Percentiles rank a stretch among this genome's conserved stretches.
Evolutionary conservation across 2,329 filamentous ascomycete genomes (phyloP).

Genomic region (Ophiosphaerella narmari): DNA sequence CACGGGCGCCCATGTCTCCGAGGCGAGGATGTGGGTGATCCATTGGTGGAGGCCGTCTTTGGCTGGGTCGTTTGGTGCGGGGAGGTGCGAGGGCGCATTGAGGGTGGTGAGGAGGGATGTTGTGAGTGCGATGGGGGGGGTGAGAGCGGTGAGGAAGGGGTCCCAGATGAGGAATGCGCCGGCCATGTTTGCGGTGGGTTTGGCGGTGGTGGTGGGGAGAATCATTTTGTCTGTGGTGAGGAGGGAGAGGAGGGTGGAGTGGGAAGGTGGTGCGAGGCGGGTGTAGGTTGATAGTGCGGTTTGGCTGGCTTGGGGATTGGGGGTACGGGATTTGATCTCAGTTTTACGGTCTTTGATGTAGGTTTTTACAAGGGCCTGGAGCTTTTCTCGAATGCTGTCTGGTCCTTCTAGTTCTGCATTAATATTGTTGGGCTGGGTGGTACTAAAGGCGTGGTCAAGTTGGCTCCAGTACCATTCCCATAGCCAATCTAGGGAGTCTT

Average conservation of each 20-base stretch:
- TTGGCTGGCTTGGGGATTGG: slow-evolving; percentile 18
- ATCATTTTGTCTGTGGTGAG: slow-evolving; percentile 44
- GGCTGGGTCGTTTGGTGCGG: slow-evolving; percentile 39
- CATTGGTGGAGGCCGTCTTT: slow-evolving; percentile 55
- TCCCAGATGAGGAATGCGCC: slow-evolving; percentile 54
- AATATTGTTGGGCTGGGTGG: neutral
- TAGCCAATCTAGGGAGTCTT: slow-evolving; percentile 78
- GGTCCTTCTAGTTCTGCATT: slow-evolving; percentile 6
- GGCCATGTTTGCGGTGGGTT: slow-evolving; percentile 42
- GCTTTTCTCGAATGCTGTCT: slow-evolving; percentile 21
- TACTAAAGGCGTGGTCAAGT: slow-evolving; percentile 46
- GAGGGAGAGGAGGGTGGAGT: slow-evolving; percentile 17
- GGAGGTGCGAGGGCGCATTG: slow-evolving; percentile 30
- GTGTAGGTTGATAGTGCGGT: slow-evolving; percentile 21
- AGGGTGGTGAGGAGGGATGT: slow-evolving; percentile 36
- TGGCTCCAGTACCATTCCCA: slow-evolving; percentile 84
- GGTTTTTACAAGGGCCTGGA: slow-evolving; percentile 37
- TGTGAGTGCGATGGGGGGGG: slow-evolving; percentile 38
- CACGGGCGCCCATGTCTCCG: slow-evolving; percentile 42
- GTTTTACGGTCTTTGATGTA: slow-evolving; percentile 39
- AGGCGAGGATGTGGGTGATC: slow-evolving; percentile 54
- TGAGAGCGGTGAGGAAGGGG: slow-evolving; percentile 45
- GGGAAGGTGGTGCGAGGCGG: slow-evolving; percentile 2
- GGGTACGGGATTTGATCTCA: slow-evolving; percentile 33
- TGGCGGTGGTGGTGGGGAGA: slow-evolving; percentile 43